phyloP scores from a whole-genome alignment of 2,329 filamentous ascomycete species.

The Tolypocladium album region DNA sequence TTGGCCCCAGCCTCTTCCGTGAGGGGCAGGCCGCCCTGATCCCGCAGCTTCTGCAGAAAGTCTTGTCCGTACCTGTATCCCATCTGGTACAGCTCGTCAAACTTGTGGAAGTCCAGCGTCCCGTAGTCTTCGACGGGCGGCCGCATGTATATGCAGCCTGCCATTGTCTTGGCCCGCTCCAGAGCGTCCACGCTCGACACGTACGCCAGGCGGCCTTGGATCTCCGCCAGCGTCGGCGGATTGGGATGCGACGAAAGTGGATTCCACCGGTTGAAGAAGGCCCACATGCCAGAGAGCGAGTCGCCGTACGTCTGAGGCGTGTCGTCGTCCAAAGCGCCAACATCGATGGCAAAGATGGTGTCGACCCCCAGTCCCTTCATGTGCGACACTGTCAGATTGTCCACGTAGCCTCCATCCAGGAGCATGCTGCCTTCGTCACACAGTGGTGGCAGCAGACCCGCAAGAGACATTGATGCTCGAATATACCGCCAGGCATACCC shows the following conservation, averaged over 20 bases:
- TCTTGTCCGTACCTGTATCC: conserved; percentile 80
- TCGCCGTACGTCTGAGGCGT: conserved; percentile 90
- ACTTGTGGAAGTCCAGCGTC: conserved; percentile 92
- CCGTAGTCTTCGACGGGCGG: conserved; percentile 90
- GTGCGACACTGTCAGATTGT: conserved; percentile 92
- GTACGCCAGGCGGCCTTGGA: conserved; percentile 89
- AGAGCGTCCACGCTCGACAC: conserved; percentile 91
- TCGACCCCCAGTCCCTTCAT: conserved; percentile 94
- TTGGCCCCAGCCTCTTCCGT: conserved; percentile 67
- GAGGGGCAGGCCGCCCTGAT: conserved; percentile 63
- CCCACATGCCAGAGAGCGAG: conserved; percentile 90
- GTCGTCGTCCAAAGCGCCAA: conserved; percentile 84
- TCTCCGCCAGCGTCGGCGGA: conserved; percentile 88
- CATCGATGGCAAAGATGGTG: conserved; percentile 90
- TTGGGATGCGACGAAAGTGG: conserved; percentile 83
- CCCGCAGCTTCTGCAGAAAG: conserved; percentile 65
- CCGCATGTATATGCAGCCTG: conserved; percentile 91
- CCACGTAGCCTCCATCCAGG: conserved; percentile 90
- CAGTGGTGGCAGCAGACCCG: conserved; percentile 81
- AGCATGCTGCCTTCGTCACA: conserved; percentile 97
- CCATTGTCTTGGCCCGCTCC: conserved; percentile 81
- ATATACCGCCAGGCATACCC: conserved; percentile 98
- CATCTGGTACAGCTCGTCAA: conserved; percentile 89
- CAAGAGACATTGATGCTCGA: conserved; percentile 90
- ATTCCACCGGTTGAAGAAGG: conserved; percentile 92